Conservation (phyloP, 345 rosid species). For the Citrus trifoliata region DNA sequence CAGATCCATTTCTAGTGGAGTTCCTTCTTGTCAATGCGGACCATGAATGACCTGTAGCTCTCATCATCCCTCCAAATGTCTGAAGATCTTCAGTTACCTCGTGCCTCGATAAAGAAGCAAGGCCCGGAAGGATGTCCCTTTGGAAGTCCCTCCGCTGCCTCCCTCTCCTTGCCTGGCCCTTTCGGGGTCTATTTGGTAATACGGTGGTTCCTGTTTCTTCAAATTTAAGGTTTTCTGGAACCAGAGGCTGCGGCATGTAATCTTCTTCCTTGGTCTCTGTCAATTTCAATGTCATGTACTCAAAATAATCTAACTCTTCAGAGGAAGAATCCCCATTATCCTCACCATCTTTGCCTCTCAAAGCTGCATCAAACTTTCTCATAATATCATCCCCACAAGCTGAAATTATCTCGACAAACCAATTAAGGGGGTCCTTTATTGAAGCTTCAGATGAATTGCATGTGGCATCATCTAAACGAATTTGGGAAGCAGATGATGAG, state of each 20-base stretch:
- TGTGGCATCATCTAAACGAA: constrained; percentile 32
- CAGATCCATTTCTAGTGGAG: constrained; percentile 62
- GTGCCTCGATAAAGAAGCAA: constrained; percentile 74
- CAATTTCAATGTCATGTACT: constrained; percentile 69
- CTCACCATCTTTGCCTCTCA: constrained; percentile 27
- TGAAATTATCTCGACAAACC: constrained; percentile 73
- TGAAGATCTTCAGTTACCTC: constrained; percentile 96
- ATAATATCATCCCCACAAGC: constrained; percentile 52
- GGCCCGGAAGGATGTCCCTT: constrained; percentile 97
- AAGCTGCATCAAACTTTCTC: constrained; percentile 38
- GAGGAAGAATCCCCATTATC: constrained; percentile 34
- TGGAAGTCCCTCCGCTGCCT: constrained; percentile 96
- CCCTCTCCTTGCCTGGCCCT: constrained; percentile 85
- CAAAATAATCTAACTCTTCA: constrained; percentile 73
- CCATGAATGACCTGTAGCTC: constrained; percentile 73
- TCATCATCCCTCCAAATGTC: constrained; percentile 82
- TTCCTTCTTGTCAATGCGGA: constrained; percentile 69
- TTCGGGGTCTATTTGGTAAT: constrained; percentile 49
- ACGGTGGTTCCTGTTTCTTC: constrained; percentile 40
- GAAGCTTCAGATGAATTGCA: constrained; percentile 33
- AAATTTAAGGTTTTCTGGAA: constrained; percentile 50
- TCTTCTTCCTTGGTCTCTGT: constrained; percentile 69
- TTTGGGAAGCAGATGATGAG: constrained; percentile 37
- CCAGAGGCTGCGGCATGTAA: constrained; percentile 77
- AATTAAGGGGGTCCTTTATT: constrained; percentile 46